Evolutionary conservation across 768 basidiomycete genomes (phyloP).

Genomic region (Mycena venus): DNA sequence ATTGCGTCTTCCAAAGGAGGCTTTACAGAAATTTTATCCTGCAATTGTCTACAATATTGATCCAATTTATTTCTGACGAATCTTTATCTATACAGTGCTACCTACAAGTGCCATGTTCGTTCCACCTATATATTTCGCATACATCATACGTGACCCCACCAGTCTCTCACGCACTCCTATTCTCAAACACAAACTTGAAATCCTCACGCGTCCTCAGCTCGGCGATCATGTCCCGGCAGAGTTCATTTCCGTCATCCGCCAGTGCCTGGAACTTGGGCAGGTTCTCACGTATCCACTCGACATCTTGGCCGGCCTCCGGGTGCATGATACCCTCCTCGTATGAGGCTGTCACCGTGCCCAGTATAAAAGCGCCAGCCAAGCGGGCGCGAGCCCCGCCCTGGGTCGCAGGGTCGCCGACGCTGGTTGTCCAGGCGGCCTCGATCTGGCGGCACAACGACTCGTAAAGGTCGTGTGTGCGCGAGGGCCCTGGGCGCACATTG

Average conservation of each 20-base stretch:
- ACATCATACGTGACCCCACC: slow-evolving; percentile 15
- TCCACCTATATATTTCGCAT: slow-evolving; percentile 14
- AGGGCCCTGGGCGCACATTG: slow-evolving; percentile 7
- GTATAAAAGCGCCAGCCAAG: not conserved
- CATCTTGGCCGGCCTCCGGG: slow-evolving; percentile 19
- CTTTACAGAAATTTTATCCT: too few relatives aligned
- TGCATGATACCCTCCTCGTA: slow-evolving; percentile 3
- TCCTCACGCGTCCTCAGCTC: slow-evolving; percentile 20
- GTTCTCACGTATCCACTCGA: slow-evolving; percentile 16
- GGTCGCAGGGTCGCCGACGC: slow-evolving; percentile 9
- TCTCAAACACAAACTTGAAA: slow-evolving; percentile 22
- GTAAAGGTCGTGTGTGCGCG: slow-evolving; percentile 21
- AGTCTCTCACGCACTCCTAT: slow-evolving; percentile 12
- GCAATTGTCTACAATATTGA: too few relatives aligned
- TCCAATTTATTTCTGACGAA: slow-evolving; percentile 14
- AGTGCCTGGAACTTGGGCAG: slow-evolving; percentile 21
- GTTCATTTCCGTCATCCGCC: slow-evolving; percentile 20
- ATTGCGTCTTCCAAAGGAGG: too few relatives aligned
- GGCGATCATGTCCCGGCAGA: slow-evolving; percentile 19
- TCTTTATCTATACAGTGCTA: slow-evolving; percentile 13
- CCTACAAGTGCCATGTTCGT: slow-evolving; percentile 9
- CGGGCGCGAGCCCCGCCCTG: slow-evolving; percentile 10
- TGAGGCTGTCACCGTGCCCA: slow-evolving; percentile 11
- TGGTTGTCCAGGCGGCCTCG: slow-evolving; percentile 16
- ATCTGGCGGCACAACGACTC: slow-evolving; percentile 19